Conservation (phyloP, 257 asterid genomes). For the Coffea eugenioides region DNA sequence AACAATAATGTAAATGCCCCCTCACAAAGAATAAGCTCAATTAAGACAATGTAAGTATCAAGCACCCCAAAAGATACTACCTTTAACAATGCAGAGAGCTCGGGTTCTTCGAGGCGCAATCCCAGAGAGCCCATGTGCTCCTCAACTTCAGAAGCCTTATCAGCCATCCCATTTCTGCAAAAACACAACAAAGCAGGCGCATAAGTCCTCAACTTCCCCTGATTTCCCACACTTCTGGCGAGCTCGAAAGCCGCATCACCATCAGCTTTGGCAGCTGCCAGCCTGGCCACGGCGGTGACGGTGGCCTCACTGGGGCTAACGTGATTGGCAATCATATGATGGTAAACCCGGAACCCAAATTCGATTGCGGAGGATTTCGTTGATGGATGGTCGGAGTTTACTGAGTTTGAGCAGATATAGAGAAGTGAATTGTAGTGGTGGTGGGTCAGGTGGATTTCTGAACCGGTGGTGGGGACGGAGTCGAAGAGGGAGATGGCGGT, state of each 20-base stretch:
- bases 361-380: conserved; percentile 53
- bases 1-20: background rate
- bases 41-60: background rate
- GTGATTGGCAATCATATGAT: conserved; percentile 29
- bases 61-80: conserved; percentile 24
- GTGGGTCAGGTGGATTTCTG: conserved; percentile 42
- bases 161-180: conserved; percentile 57
- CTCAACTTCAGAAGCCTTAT: conserved; percentile 77
- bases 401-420: conserved; percentile 70
- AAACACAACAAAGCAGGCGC: conserved; percentile 73
- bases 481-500: conserved; percentile 71
- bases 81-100: conserved; percentile 75
- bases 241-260: conserved; percentile 80
- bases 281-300: conserved; percentile 69
- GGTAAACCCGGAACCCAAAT: conserved; percentile 68
- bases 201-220: conserved; percentile 75
- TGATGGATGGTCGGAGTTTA: conserved; percentile 38
- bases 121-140: conserved; percentile 54
- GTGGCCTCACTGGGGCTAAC: conserved; percentile 80
- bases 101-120: conserved; percentile 73
- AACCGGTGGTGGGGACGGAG: conserved; percentile 36
- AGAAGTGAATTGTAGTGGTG: conserved; percentile 79
- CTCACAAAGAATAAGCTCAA: background rate
- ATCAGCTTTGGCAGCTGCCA: conserved; percentile 78
- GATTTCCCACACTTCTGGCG: conserved; percentile 56